Conservation (phyloP, 2,329 filamentous ascomycete genomes). For the Periglandula ipomoeae region DNA sequence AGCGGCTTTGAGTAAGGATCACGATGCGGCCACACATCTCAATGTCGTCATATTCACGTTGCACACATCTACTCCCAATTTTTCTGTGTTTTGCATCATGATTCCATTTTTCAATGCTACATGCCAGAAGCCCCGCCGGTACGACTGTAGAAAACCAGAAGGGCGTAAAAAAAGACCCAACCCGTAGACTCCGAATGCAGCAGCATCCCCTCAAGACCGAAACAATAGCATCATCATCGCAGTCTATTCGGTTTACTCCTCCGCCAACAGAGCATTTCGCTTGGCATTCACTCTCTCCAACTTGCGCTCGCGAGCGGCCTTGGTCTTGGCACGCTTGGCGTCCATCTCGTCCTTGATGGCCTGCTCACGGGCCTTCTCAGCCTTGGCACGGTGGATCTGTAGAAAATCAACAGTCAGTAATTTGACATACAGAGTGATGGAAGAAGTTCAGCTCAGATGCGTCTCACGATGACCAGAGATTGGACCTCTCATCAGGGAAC, state of each 20-base stretch:
- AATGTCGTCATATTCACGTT: background rate
- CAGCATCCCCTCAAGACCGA: constrained; percentile 44
- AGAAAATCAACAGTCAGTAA: background rate
- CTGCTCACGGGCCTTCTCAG: constrained; percentile 95
- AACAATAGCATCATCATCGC: constrained; percentile 24
- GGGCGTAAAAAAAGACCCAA: constrained; percentile 43
- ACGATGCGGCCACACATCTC: background rate
- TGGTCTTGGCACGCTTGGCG: constrained; percentile 99
- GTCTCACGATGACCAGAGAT: background rate
- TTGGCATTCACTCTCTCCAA: constrained; percentile 84
- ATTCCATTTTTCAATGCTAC: constrained; percentile 49
- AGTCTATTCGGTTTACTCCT: constrained; percentile 44
- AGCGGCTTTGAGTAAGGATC: too few relatives aligned
- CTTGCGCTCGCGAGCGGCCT: constrained; percentile 99
- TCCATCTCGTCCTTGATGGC: constrained; percentile 99
- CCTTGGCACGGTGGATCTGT: constrained; percentile 99
- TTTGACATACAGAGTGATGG: background rate
- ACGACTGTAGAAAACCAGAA: constrained; percentile 38
- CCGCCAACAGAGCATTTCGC: constrained; percentile 75
- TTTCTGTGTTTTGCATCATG: constrained; percentile 29
- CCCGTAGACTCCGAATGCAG: constrained; percentile 53
- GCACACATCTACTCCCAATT: background rate
- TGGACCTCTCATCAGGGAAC: background rate
- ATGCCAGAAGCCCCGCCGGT: constrained; percentile 44
- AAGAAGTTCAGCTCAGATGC: background rate